Conservation (phyloP, 306 rosid genomes). For the Fragaria ananassa region DNA sequence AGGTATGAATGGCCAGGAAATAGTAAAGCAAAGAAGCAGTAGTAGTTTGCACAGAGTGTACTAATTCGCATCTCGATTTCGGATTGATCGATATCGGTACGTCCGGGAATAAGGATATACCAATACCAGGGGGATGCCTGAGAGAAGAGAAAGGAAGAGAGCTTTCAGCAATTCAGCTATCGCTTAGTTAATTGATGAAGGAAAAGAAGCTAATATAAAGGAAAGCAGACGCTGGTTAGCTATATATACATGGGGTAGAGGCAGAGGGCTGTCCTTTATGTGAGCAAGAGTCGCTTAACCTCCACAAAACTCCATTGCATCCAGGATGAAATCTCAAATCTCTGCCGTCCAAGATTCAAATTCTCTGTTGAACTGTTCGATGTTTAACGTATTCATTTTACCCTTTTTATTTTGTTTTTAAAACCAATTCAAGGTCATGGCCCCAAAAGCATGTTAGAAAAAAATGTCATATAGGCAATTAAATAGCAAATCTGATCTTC, state of each 20-base stretch:
- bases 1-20: background rate
- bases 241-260: conserved; percentile 1
- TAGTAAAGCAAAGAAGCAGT: conserved; percentile 1
- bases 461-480: background rate
- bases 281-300: background rate
- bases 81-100: background rate
- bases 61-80: background rate
- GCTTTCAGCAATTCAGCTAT: background rate
- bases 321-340: conserved; percentile 26
- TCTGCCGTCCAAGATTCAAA: conserved; percentile 28
- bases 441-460: background rate
- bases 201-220: background rate
- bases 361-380: conserved; percentile 5
- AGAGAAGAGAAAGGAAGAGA: background rate
- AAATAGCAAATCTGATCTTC: background rate
- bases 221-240: background rate
- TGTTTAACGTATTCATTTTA: background rate
- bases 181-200: background rate
- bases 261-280: background rate
- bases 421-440: background rate
- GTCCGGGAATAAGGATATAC: background rate
- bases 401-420: background rate
- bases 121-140: background rate
- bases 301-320: background rate
- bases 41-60: background rate